A percentile compares a stretch with the other conserved stretches of the same genome.
Conservation (phyloP, 805 yeast species). For the Barnettozyma wickerhamii region DNA sequence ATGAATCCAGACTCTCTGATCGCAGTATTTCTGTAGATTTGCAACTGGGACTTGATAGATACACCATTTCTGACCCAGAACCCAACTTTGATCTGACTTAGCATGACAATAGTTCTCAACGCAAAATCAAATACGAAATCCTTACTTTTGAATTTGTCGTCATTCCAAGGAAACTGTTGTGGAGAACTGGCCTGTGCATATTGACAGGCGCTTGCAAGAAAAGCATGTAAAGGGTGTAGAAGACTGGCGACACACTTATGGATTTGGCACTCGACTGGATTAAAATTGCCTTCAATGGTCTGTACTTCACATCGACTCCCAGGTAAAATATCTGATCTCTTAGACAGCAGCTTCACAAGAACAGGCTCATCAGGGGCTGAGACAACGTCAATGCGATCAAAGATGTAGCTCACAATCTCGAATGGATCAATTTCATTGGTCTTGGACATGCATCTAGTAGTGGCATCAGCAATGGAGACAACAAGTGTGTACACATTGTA, state of each 20-base stretch:
- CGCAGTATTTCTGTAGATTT: slow-evolving; percentile 72
- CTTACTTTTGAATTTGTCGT: too few species aligned
- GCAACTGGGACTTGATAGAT: slow-evolving; percentile 72
- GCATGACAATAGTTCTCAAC: slow-evolving; percentile 65
- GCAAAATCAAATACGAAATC: slow-evolving; percentile 80
- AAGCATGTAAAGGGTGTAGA: slow-evolving; percentile 76
- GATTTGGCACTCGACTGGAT: slow-evolving; percentile 38
- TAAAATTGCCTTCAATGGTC: slow-evolving; percentile 22
- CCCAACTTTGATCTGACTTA: slow-evolving; percentile 84
- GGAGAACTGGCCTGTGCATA: slow-evolving; percentile 26
- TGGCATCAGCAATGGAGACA: slow-evolving; percentile 53
- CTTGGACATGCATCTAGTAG: slow-evolving; percentile 40
- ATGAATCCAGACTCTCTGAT: slow-evolving; percentile 79
- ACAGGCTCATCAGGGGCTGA: too few species aligned
- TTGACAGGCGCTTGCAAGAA: slow-evolving; percentile 68
- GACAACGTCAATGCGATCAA: too few species aligned
- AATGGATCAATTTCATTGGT: background rate
- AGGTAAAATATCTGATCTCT: slow-evolving; percentile 11
- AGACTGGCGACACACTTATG: slow-evolving; percentile 54
- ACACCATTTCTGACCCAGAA: slow-evolving; percentile 94
- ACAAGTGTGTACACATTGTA: slow-evolving; percentile 50
- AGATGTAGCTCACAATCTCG: too few species aligned
- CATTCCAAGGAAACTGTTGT: slow-evolving; percentile 4
- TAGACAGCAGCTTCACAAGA: slow-evolving; percentile 9
- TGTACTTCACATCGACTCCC: slow-evolving; percentile 17